Evolutionary conservation across 1,284 basidiomycete species (phyloP).

Genomic region (Lignosus rhinocerotis): DNA sequence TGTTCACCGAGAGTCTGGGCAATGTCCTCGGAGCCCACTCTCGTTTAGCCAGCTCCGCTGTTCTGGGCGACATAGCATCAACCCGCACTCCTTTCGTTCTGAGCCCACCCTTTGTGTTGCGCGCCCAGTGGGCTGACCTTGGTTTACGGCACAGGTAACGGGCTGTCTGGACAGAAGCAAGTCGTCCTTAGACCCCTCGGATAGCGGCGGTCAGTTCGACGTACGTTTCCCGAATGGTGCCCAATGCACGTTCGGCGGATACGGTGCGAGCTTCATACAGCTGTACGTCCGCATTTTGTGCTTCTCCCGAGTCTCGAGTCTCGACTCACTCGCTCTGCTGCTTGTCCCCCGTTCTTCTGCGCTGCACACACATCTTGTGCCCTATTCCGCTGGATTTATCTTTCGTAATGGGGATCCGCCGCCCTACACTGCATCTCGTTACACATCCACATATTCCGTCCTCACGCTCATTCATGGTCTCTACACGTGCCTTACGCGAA

Average conservation of each 20-base stretch:
- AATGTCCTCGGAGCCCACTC: constrained; percentile 1
- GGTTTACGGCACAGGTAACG: constrained; percentile 39
- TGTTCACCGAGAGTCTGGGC: constrained; percentile 5
- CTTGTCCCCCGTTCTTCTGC: background rate
- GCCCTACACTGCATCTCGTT: constrained; percentile 5
- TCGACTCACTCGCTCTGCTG: background rate
- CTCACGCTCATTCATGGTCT: constrained; percentile 1
- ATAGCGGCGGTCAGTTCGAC: constrained; percentile 52
- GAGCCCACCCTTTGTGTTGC: background rate
- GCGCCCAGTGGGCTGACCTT: constrained; percentile 6
- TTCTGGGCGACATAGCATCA: background rate
- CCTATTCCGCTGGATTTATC: constrained; percentile 1
- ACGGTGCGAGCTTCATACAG: constrained; percentile 53
- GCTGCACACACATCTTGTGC: background rate
- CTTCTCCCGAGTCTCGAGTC: constrained; percentile 7
- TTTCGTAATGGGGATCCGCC: constrained; percentile 10
- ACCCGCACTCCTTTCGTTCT: background rate
- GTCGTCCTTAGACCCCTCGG: constrained; percentile 38
- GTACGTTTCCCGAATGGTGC: constrained; percentile 53
- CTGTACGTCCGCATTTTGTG: constrained; percentile 36
- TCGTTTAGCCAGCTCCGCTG: background rate
- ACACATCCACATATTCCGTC: background rate
- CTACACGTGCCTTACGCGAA: constrained; percentile 13
- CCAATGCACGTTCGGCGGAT: constrained; percentile 51
- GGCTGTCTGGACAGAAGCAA: constrained; percentile 48